Evolutionary conservation across 2,329 filamentous ascomycete species (phyloP).

Genomic region (Aspergillus fumigatus): DNA sequence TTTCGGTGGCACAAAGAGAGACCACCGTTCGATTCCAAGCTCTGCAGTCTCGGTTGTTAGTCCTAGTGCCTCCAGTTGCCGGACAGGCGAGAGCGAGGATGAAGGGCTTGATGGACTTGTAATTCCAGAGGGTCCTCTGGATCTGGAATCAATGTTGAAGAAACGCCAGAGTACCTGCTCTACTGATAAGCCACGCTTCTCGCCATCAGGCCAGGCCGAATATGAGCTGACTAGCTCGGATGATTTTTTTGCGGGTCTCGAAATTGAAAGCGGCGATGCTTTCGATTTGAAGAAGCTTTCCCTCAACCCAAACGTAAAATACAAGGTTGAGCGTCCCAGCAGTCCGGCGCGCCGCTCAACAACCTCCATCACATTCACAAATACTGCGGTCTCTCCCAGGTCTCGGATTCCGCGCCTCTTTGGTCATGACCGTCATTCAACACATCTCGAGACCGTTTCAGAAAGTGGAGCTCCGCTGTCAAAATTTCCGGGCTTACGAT

Average conservation of each 20-base stretch:
- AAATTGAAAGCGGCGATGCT: conserved; percentile 76
- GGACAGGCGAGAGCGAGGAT: conserved; percentile 89
- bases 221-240: conserved; percentile 46
- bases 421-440: conserved; percentile 66
- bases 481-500: conserved; percentile 60
- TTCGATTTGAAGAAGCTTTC: conserved; percentile 78
- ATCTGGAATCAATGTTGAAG: conserved; percentile 74
- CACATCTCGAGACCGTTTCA: conserved; percentile 79
- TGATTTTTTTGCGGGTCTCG: conserved; percentile 81
- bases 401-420: conserved; percentile 79
- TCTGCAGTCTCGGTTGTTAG: conserved; percentile 86
- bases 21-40: conserved; percentile 73
- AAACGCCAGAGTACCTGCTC: conserved; percentile 56
- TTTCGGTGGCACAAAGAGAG: conserved; percentile 79
- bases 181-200: conserved; percentile 25
- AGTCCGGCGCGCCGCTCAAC: conserved; percentile 69
- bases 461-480: conserved; percentile 74
- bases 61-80: conserved; percentile 85
- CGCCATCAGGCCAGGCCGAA: conserved; percentile 18
- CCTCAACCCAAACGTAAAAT: conserved; percentile 84
- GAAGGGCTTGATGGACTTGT: conserved; percentile 88
- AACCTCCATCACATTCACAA: conserved; percentile 87
- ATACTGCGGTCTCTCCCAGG: conserved; percentile 54
- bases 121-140: conserved; percentile 74
- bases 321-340: conserved; percentile 65